Base-by-base conservation (phyloP, 345 rosid genomes). In the Citrus glauca region DNA sequence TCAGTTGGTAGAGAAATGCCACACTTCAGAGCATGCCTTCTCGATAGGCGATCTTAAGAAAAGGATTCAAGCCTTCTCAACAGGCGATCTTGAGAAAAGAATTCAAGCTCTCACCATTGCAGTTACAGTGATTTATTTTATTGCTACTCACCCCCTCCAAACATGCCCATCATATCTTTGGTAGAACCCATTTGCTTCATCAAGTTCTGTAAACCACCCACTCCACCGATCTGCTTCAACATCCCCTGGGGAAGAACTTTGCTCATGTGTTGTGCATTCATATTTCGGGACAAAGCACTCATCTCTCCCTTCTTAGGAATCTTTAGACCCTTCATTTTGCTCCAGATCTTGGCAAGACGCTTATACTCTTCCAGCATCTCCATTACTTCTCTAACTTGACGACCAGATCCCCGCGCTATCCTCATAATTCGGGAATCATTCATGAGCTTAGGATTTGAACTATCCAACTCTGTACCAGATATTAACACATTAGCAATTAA, bases 161-260 rank as follows among this genome's bases (percentile, higher is more conserved):
- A 90, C 98, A 95, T 91, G 35, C 97, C 94, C 96, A 87, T 95
- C 96, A 93, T 90, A 90, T 95, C 97, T 70, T 93, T 93, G 63
- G 83, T 40, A 7, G 93, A 89, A 27, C 99, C 96, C 93, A 93
- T 87, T 83, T 93, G 97, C 84, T 85, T 91, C 98, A 95, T 93
- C 83, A 92, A 83, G 86, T 71, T 90, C 81, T 93, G 97, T 80
- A 95, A 82, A 75, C 96, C 94, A 24, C 99, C 91, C 92, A 92
- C 89, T 67, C 98, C 98, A 1, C 98, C 98, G 17, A 95, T 85
- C 88, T 91, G 97, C 83, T 88, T 89, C 66, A 93, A 88, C 93
- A 95, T 85, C 81, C 90, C 92, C 27, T 93, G 94, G 9, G 98
- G 93, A 13, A 93, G 86, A 66, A 89, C 94, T 78, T 82, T 91